Evolutionary conservation across 2,329 filamentous ascomycete genomes (phyloP), one percentile per base, ranked within the genome.

Genomic region (Aspergillus udagawae): DNA sequence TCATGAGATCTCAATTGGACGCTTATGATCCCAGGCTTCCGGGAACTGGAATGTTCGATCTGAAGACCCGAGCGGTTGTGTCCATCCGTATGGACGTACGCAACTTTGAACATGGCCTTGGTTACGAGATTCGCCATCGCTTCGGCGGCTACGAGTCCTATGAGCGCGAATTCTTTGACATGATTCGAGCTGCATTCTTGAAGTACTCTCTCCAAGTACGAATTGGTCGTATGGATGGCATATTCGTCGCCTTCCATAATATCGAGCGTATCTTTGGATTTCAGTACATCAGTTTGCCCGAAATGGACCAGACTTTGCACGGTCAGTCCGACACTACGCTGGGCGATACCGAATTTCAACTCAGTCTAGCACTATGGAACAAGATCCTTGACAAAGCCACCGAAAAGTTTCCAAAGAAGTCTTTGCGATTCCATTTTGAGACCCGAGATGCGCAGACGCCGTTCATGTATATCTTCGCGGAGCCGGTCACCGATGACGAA

Each of bases 211-310:
- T 99, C 29, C 94, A 99, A 75, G 95, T 93, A 28, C 90, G 94
- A 48, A 95, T 99, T 85, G 94, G 95, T 20, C 87, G 92, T 51
- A 99, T 99, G 95, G 93, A 99, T 70, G 94, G 94, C 54, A 97
- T 97, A 51, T 99, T 97, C 69, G 90, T 97, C 23, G 94, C 94
- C 2, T 99, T 87, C 71, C 94, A 99, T 79, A 99, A 99, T 71
- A 90, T 92, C 2, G 83, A 92, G 74, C 89, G 92, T 55, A 96
- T 99, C 51, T 99, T 99, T 70, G 94, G 94, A 5, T 99, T 99
- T 73, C 94, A 99, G 74, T 99, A 99, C 71, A 83, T 99, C 59
- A 87, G 86, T 58, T 76, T 97, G 14, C 72, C 84, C 3, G 94
- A 99, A 69, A 92, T 99, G 88, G 94, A 99, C 71, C 71, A 81